Percentiles rank a stretch among this genome's conserved stretches.
Evolutionary conservation across 257 asterid genomes (phyloP).

Genomic region (Primulina tabacum): DNA sequence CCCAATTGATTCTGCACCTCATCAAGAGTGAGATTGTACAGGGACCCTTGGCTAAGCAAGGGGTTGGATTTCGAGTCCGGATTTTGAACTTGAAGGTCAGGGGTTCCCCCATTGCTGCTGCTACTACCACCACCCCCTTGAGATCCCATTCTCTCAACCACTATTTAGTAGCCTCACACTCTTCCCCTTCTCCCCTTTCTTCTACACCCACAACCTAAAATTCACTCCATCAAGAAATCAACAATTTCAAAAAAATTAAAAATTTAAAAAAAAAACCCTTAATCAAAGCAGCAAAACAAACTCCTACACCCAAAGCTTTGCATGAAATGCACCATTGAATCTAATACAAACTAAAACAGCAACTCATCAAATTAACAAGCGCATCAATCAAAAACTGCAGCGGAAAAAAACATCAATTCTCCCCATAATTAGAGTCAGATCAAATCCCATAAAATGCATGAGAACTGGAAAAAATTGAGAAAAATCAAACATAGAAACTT

Average conservation of each 20-base stretch:
- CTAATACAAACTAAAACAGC: slow-evolving; percentile 18
- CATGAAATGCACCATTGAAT: slow-evolving; percentile 32
- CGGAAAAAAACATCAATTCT: slow-evolving; percentile 24
- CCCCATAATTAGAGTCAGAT: slow-evolving; percentile 22
- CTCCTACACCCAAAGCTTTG: slow-evolving; percentile 27
- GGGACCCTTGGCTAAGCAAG: slow-evolving; percentile 65
- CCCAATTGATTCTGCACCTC: slow-evolving; percentile 85
- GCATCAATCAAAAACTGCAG: slow-evolving; percentile 21
- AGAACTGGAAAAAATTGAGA: slow-evolving; percentile 15
- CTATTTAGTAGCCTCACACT: slow-evolving; percentile 25
- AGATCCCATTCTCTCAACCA: slow-evolving; percentile 65
- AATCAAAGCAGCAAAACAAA: slow-evolving; percentile 24
- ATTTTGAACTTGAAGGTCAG: slow-evolving; percentile 30
- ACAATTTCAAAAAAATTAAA: not conserved
- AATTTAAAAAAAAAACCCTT: slow-evolving; percentile 1
- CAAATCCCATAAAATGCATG: slow-evolving; percentile 38
- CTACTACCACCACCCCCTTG: slow-evolving; percentile 55
- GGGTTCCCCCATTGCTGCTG: slow-evolving; percentile 35
- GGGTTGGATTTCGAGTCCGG: slow-evolving; percentile 42
- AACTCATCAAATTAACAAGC: slow-evolving; percentile 29
- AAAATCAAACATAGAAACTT: slow-evolving; percentile 1
- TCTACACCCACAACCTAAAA: slow-evolving; percentile 21
- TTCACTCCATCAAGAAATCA: slow-evolving; percentile 25
- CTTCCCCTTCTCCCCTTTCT: slow-evolving; percentile 15
- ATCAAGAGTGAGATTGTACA: slow-evolving; percentile 84